Conservation (phyloP, 805 yeast genomes). For the Kodamaea neixiangensis region DNA sequence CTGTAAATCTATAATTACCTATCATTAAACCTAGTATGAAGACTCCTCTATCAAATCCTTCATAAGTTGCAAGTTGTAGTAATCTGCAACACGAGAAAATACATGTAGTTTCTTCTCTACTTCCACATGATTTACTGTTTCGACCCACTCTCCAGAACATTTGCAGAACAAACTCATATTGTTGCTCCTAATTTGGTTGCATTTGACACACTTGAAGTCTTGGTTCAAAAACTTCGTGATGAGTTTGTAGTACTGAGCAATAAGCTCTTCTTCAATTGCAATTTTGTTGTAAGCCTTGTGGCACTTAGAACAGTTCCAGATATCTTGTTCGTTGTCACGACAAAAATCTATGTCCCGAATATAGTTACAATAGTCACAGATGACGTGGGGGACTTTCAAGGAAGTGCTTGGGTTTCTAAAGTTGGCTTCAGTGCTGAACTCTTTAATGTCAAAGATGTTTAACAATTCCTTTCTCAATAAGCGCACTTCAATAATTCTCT, state of each 20-base stretch:
- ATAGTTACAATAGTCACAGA: constrained; percentile 79
- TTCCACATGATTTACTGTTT: constrained; percentile 48
- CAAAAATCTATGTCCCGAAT: constrained; percentile 82
- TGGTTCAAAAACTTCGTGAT: constrained; percentile 70
- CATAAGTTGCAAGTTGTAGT: constrained; percentile 61
- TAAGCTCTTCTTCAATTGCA: constrained; percentile 75
- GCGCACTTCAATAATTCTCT: constrained; percentile 70
- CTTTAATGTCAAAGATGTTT: constrained; percentile 73
- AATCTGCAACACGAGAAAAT: constrained; percentile 59
- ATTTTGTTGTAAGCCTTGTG: constrained; percentile 62
- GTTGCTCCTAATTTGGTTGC: constrained; percentile 64
- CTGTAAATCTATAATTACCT: neutral
- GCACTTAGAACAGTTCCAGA: constrained; percentile 72
- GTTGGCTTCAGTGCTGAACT: constrained; percentile 74
- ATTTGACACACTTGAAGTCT: constrained; percentile 79
- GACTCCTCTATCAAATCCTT: constrained; percentile 32
- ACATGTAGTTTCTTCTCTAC: constrained; percentile 48
- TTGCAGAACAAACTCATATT: constrained; percentile 74
- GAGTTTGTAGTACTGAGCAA: constrained; percentile 59
- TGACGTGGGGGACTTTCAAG: constrained; percentile 62
- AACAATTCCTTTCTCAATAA: constrained; percentile 73
- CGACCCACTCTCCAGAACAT: constrained; percentile 87
- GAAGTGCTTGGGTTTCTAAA: constrained; percentile 77
- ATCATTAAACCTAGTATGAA: constrained; percentile 1
- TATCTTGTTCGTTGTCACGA: constrained; percentile 53